Evolutionary conservation across 306 rosid genomes (phyloP).

Genomic region (Castanea mollissima): DNA sequence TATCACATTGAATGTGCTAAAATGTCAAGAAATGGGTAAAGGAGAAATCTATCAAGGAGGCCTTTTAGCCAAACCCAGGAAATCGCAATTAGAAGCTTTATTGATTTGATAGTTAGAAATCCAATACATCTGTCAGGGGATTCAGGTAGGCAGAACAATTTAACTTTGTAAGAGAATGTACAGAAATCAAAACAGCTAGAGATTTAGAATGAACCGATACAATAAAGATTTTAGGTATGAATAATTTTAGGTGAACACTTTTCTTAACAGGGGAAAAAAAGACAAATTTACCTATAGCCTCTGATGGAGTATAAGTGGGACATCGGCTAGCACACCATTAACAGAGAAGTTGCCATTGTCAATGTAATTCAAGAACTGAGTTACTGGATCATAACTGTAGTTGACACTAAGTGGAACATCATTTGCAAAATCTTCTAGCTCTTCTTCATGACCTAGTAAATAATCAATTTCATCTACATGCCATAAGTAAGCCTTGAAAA

Average conservation of each 20-base stretch:
- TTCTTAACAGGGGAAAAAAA: too few species aligned
- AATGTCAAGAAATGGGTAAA: neutral
- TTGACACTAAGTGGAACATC: conserved; percentile 57
- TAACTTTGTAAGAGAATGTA: neutral
- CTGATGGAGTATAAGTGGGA: too few species aligned
- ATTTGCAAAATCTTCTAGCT: conserved; percentile 62
- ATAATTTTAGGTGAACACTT: too few species aligned
- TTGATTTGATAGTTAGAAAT: neutral
- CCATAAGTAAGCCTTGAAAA: conserved; percentile 83
- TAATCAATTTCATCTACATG: conserved; percentile 35
- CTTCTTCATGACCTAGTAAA: conserved; percentile 57
- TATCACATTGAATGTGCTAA: neutral
- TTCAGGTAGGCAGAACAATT: neutral
- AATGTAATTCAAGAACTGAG: conserved; percentile 60
- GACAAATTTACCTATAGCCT: too few species aligned
- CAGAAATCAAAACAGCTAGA: neutral
- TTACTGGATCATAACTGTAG: conserved; percentile 78
- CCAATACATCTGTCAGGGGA: neutral
- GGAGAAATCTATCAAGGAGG: neutral
- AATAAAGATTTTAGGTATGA: too few species aligned
- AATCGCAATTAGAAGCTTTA: neutral
- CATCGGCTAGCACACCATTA: conserved; percentile 79
- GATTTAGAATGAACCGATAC: too few species aligned
- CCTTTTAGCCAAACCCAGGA: neutral
- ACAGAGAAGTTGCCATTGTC: conserved; percentile 78